phyloP scores from a whole-genome alignment of 768 basidiomycete species.

The Boletus rufocinnamomeus region DNA sequence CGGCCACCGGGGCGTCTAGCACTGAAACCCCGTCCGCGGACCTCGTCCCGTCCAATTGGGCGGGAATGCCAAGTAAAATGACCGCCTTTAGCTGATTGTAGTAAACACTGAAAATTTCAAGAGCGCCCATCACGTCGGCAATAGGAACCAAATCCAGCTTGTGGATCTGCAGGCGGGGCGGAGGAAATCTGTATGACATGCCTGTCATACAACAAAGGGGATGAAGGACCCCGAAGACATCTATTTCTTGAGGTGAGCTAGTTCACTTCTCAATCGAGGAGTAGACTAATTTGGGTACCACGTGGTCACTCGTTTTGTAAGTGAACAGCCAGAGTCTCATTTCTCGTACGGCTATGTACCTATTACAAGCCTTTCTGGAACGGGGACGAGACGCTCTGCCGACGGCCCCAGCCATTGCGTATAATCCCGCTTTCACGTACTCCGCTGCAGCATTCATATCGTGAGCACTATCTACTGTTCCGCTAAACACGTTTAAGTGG shows the following conservation, averaged over 20 bases:
- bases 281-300: constrained; percentile 11
- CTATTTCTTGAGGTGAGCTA: constrained; percentile 19
- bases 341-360: constrained; percentile 14
- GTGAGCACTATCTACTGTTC: constrained; percentile 13
- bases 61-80: constrained; percentile 15
- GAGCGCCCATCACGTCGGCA: constrained; percentile 23
- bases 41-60: constrained; percentile 3
- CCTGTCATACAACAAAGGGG: background rate
- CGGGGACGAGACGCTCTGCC: constrained; percentile 27
- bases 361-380: constrained; percentile 17
- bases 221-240: constrained; percentile 29
- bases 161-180: constrained; percentile 23
- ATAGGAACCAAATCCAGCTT: constrained; percentile 11
- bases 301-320: constrained; percentile 18
- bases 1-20: constrained; percentile 12
- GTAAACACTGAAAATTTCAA: constrained; percentile 8
- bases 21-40: constrained; percentile 26
- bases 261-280: constrained; percentile 17
- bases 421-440: constrained; percentile 32
- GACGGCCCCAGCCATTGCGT: constrained; percentile 21
- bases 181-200: background rate
- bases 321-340: constrained; percentile 5
- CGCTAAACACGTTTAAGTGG: constrained; percentile 23
- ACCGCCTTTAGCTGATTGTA: constrained; percentile 8
- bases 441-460: constrained; percentile 25